Percentiles rank a stretch among this genome's conserved stretches.
These are phyloP conservation scores for Floccularia luteovirens DNA, from an alignment of 768 basidiomycete genomes.

Conservation along the genomic window DNA sequence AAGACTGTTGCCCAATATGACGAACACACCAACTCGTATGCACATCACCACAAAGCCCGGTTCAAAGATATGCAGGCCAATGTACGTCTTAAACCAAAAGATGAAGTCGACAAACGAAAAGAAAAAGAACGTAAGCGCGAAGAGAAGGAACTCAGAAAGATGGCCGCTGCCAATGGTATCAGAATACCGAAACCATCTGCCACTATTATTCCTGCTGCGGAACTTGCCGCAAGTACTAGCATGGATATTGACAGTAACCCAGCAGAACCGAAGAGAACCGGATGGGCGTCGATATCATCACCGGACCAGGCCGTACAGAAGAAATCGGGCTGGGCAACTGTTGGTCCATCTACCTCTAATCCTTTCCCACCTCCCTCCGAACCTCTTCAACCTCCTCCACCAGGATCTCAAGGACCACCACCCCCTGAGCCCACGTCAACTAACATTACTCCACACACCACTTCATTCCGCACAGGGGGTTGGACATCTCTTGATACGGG, in stretches of 20 bases:
- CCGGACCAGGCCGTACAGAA: constrained; percentile 15
- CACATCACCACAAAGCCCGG: constrained; percentile 80
- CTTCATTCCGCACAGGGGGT: constrained; percentile 53
- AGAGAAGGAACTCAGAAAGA: constrained; percentile 78
- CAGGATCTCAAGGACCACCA: too few relatives aligned
- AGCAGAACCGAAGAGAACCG: constrained; percentile 32
- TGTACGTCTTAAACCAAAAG: constrained; percentile 55
- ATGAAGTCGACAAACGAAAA: constrained; percentile 66
- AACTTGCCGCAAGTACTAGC: constrained; percentile 14
- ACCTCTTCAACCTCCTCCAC: too few relatives aligned
- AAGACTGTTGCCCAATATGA: constrained; percentile 82
- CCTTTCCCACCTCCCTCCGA: constrained; percentile 8
- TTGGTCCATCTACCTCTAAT: constrained; percentile 21
- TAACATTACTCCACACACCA: constrained; percentile 13
- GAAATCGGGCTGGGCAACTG: constrained; percentile 44
- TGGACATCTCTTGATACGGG: constrained; percentile 61
- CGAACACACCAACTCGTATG: constrained; percentile 86
- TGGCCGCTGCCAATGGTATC: constrained; percentile 77
- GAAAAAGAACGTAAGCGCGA: constrained; percentile 84
- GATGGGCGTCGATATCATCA: constrained; percentile 37
- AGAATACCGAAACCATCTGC: constrained; percentile 44
- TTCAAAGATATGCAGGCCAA: constrained; percentile 78
- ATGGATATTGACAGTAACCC: constrained; percentile 16
- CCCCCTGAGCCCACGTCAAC: constrained; percentile 8
- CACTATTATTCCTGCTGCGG: constrained; percentile 14